A percentile compares a stretch with the other conserved stretches of the same genome.
These are phyloP conservation scores for Tetrahymena elliotti DNA, from an alignment of 73 alveolate genomes.

Conservation along the genomic window DNA sequence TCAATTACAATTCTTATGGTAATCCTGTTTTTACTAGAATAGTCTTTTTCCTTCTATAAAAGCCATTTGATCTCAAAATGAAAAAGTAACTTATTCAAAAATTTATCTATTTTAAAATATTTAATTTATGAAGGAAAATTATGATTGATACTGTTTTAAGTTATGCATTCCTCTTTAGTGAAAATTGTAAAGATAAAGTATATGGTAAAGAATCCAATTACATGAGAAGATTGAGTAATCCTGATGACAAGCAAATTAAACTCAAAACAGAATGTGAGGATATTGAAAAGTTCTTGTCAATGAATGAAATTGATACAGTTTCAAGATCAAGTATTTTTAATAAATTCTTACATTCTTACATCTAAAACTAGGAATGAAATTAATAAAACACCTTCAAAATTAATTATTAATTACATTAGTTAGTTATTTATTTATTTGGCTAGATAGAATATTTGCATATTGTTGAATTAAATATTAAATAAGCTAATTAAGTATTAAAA, in stretches of 20 bases:
- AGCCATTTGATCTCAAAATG: neutral
- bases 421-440: no score
- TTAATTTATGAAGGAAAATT: neutral
- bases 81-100: neutral
- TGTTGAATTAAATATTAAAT: no score
- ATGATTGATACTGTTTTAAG: neutral
- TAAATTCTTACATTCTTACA: neutral
- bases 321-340: neutral
- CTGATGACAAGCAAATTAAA: neutral
- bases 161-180: neutral
- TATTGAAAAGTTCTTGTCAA: neutral
- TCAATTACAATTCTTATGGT: neutral
- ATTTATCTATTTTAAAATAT: no score
- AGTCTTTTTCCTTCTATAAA: neutral
- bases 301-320: neutral
- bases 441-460: no score
- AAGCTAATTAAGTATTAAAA: no score
- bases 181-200: neutral
- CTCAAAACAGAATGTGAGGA: neutral
- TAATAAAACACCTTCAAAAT: no score
- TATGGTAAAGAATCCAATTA: neutral
- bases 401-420: no score
- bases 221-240: neutral
- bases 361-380: neutral
- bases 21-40: neutral